Evolutionary conservation across 192 early-diverging fungal genomes (phyloP).

Genomic region (Cladochytrium replicatum): DNA sequence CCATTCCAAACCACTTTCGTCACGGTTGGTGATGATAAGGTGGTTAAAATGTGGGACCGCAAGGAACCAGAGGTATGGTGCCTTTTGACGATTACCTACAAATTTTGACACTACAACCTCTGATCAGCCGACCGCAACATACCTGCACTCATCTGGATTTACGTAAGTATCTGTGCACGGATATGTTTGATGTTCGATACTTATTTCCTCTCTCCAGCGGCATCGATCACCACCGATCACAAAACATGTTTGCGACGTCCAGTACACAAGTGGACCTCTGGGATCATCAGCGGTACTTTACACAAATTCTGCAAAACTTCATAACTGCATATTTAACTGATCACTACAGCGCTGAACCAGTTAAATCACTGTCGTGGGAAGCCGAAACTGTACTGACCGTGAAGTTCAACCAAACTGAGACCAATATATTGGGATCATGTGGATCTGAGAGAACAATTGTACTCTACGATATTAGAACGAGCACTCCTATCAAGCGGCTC

Average conservation of each 20-base stretch:
- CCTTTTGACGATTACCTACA: no score
- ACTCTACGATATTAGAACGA: slow-evolving; percentile 88
- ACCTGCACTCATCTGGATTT: no score
- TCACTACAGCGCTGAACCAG: slow-evolving; percentile 60
- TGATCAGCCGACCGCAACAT: no score
- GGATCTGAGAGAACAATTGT: slow-evolving; percentile 91
- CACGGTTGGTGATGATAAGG: slow-evolving; percentile 89
- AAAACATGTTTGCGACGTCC: slow-evolving; percentile 81
- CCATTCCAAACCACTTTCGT: slow-evolving; percentile 62
- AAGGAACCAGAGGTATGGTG: no score
- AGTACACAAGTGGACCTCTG: slow-evolving; percentile 82
- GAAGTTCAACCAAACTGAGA: slow-evolving; percentile 94
- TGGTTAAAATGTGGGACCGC: slow-evolving; percentile 86
- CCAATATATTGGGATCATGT: slow-evolving; percentile 82
- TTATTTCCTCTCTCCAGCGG: slow-evolving; percentile 46
- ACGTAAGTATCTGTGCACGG: no score
- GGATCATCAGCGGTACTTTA: slow-evolving; percentile 58
- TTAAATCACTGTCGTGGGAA: slow-evolving; percentile 80
- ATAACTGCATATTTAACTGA: background rate
- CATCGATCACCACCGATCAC: slow-evolving; percentile 81
- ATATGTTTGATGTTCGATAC: background rate
- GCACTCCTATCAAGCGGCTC: slow-evolving; percentile 73
- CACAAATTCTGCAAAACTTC: background rate
- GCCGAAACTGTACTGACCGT: slow-evolving; percentile 91
- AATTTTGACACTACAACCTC: no score